Evolutionary conservation across 1,284 basidiomycete genomes (phyloP).

Genomic region (Ceratobasidium sp.): DNA sequence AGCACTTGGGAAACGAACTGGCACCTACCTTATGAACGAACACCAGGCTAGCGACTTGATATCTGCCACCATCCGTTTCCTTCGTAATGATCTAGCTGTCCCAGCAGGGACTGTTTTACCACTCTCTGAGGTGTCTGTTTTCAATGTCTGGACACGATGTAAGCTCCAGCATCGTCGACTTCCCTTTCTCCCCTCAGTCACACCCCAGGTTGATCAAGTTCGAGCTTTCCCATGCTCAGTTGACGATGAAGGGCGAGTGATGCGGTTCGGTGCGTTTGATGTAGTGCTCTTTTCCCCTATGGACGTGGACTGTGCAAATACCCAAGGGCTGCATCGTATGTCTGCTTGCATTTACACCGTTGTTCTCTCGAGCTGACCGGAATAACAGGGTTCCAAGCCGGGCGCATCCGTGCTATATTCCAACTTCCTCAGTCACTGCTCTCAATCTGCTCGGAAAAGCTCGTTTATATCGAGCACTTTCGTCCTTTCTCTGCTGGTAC

Average conservation of each 20-base stretch:
- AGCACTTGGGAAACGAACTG: not conserved
- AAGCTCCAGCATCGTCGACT: not conserved
- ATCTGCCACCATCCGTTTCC: not conserved
- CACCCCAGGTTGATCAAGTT: not conserved
- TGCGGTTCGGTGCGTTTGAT: not conserved
- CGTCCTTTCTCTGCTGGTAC: not conserved
- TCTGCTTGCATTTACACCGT: not conserved
- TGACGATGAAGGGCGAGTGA: not conserved
- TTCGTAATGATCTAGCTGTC: no score
- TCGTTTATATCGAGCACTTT: slow-evolving; percentile 5
- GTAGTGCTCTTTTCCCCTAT: not conserved
- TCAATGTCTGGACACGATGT: not conserved
- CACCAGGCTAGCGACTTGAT: not conserved
- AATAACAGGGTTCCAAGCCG: slow-evolving; percentile 15
- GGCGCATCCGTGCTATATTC: slow-evolving; percentile 11
- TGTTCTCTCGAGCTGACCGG: no score
- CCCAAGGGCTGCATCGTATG: not conserved
- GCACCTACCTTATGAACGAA: not conserved
- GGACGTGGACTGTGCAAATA: not conserved
- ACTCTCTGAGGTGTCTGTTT: no score
- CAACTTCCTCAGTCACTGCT: not conserved
- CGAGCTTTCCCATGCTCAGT: not conserved
- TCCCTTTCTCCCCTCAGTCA: not conserved
- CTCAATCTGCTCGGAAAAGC: not conserved
- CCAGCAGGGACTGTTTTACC: no score